Conservation (phyloP, 2,329 filamentous ascomycete genomes). For the Setomelanomma holmii region DNA sequence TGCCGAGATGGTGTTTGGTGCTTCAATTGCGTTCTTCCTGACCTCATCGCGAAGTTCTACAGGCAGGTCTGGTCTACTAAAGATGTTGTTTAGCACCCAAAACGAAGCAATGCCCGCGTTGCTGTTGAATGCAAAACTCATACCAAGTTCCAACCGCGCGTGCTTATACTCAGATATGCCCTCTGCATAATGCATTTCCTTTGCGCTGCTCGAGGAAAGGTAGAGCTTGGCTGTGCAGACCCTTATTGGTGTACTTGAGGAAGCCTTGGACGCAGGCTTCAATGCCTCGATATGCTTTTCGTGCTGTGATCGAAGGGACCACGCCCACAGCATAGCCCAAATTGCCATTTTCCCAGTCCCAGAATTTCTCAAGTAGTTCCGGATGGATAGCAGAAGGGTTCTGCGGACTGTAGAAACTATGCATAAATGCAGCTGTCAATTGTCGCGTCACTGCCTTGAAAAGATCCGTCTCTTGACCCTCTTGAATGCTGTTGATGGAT, state of each 20-base stretch:
- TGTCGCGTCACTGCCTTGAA: constrained; percentile 43
- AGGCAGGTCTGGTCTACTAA: constrained; percentile 50
- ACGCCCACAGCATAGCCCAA: constrained; percentile 38
- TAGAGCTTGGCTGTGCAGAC: constrained; percentile 26
- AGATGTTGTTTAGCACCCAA: constrained; percentile 56
- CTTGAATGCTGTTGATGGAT: constrained; percentile 20
- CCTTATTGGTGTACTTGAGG: constrained; percentile 34
- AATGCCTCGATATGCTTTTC: constrained; percentile 48
- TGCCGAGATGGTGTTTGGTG: constrained; percentile 45
- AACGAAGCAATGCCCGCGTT: constrained; percentile 56
- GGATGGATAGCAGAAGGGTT: constrained; percentile 52
- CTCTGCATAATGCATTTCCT: constrained; percentile 17
- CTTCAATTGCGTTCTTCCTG: constrained; percentile 23
- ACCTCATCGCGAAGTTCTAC: constrained; percentile 53
- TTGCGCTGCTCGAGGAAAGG: constrained; percentile 32
- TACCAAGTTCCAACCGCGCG: constrained; percentile 31
- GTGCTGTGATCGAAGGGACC: constrained; percentile 47
- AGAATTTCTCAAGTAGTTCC: constrained; percentile 49
- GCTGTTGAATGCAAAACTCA: constrained; percentile 47
- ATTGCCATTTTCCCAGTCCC: constrained; percentile 51
- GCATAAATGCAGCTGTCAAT: constrained; percentile 46
- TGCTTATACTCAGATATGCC: constrained; percentile 25
- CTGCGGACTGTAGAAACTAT: constrained; percentile 53
- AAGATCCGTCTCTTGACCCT: constrained; percentile 44
- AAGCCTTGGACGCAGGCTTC: constrained; percentile 37